Conservation (phyloP, 352 stramenopile genomes). For the Phytophthora idaei region DNA sequence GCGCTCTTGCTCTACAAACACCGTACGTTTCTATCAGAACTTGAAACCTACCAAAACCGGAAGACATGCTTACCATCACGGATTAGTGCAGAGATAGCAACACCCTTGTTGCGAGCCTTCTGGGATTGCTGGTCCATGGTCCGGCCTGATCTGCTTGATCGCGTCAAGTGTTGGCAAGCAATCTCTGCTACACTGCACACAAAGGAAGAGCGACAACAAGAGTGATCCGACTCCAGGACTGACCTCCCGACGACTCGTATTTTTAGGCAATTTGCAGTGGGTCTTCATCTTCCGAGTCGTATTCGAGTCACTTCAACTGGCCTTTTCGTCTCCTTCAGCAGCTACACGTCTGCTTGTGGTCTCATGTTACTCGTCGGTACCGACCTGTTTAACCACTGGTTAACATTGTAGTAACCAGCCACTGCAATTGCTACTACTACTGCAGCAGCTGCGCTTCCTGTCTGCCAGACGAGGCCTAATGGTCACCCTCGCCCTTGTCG, state of each 20-base stretch:
- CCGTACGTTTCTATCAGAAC: background rate
- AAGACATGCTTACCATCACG: conserved; percentile 45
- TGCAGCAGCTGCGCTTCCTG: conserved; percentile 3
- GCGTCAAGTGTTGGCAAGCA: background rate
- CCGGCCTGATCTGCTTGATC: background rate
- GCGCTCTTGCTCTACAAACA: conserved; percentile 61
- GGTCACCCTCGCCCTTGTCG: conserved; percentile 31
- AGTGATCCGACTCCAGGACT: conserved; percentile 1
- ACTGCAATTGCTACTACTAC: conserved; percentile 12
- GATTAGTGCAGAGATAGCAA: conserved; percentile 50
- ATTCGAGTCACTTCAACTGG: conserved; percentile 19
- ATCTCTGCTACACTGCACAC: background rate
- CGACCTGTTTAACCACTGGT: no score
- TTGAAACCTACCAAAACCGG: background rate
- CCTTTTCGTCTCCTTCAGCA: conserved; percentile 16
- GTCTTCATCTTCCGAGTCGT: conserved; percentile 33
- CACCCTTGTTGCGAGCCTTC: conserved; percentile 65
- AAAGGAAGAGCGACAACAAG: conserved; percentile 6
- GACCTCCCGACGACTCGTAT: conserved; percentile 29
- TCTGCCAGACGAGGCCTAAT: conserved; percentile 9
- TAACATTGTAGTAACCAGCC: background rate
- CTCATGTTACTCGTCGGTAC: background rate
- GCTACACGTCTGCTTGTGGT: conserved; percentile 6
- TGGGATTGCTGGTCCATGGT: conserved; percentile 40
- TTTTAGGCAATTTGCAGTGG: conserved; percentile 36